Evolutionary conservation across 2,329 filamentous ascomycete species (phyloP).

Genomic region (Aspergillus vadensis): DNA sequence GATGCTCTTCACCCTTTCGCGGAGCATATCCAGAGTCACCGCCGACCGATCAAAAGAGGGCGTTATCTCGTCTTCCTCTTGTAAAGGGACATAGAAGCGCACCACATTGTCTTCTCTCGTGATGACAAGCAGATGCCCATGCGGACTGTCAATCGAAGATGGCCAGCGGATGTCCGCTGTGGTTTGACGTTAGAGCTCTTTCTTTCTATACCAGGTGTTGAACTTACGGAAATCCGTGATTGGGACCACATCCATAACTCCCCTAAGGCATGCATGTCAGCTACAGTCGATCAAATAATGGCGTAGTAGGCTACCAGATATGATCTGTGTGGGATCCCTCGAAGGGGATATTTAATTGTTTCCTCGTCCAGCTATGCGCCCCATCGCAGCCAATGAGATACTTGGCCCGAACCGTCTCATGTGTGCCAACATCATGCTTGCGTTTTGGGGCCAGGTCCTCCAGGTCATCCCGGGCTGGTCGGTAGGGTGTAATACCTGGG

Average conservation of each 20-base stretch:
- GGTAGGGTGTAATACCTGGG: slow-evolving; percentile 55
- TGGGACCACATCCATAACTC: slow-evolving; percentile 53
- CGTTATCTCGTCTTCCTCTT: background rate
- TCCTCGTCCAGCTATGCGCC: slow-evolving; percentile 64
- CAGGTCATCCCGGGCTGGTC: slow-evolving; percentile 62
- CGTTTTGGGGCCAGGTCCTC: slow-evolving; percentile 49
- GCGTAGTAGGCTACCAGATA: slow-evolving; percentile 28
- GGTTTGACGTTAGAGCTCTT: slow-evolving; percentile 11
- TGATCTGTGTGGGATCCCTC: slow-evolving; percentile 53
- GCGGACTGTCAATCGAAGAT: slow-evolving; percentile 55
- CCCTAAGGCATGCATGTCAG: slow-evolving; percentile 22
- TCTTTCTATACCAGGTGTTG: background rate
- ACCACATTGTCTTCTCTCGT: slow-evolving; percentile 55
- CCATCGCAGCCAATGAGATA: slow-evolving; percentile 69
- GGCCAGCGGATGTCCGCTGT: slow-evolving; percentile 57
- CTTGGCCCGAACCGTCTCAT: slow-evolving; percentile 52
- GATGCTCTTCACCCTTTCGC: slow-evolving; percentile 9
- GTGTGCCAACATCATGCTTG: slow-evolving; percentile 30
- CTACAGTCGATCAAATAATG: background rate
- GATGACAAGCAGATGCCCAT: slow-evolving; percentile 63
- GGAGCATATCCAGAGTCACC: slow-evolving; percentile 11
- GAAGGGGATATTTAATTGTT: slow-evolving; percentile 57
- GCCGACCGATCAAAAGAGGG: slow-evolving; percentile 10
- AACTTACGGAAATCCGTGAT: slow-evolving; percentile 55
- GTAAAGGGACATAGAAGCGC: slow-evolving; percentile 15